These are phyloP conservation scores for Apiospora malaysiana DNA, from an alignment of 2,329 filamentous ascomycete species.

Conservation along the genomic window DNA sequence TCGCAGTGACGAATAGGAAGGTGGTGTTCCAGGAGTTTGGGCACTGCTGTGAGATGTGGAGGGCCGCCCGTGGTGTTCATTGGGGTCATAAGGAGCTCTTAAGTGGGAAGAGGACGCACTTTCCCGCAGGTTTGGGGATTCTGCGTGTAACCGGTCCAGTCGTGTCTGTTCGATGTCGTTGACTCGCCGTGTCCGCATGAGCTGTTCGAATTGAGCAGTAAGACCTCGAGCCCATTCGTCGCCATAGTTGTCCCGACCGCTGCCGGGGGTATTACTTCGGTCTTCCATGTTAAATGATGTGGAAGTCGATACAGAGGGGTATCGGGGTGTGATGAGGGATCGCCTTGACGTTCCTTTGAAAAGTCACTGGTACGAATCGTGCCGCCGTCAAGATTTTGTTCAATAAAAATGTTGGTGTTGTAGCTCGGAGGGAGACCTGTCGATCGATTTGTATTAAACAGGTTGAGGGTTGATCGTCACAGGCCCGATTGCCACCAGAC, in stretches of 20 bases:
- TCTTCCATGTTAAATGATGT: constrained; percentile 34
- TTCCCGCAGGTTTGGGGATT: constrained; percentile 62
- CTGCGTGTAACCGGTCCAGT: constrained; percentile 61
- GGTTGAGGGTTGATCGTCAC: constrained; percentile 12
- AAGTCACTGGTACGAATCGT: not conserved
- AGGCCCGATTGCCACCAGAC: constrained; percentile 11
- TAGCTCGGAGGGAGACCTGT: constrained; percentile 1
- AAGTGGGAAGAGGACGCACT: constrained; percentile 57
- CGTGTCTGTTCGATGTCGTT: constrained; percentile 75
- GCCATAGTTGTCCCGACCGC: constrained; percentile 55
- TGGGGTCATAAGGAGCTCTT: constrained; percentile 45
- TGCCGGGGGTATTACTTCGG: constrained; percentile 31
- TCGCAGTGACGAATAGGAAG: constrained; percentile 55
- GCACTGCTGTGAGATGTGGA: constrained; percentile 52
- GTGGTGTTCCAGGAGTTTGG: constrained; percentile 43
- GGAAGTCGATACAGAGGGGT: not conserved
- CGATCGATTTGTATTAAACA: constrained; percentile 9
- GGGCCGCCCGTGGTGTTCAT: constrained; percentile 46
- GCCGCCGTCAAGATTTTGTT: not conserved
- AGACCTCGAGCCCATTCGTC: constrained; percentile 81
- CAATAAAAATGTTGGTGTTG: not conserved
- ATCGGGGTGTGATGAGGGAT: not conserved
- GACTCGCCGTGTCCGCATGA: constrained; percentile 85
- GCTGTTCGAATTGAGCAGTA: constrained; percentile 82
- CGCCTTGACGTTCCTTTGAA: not conserved